Conservation (phyloP, 2,329 filamentous ascomycete species). For the Plenodomus lindquistii region DNA sequence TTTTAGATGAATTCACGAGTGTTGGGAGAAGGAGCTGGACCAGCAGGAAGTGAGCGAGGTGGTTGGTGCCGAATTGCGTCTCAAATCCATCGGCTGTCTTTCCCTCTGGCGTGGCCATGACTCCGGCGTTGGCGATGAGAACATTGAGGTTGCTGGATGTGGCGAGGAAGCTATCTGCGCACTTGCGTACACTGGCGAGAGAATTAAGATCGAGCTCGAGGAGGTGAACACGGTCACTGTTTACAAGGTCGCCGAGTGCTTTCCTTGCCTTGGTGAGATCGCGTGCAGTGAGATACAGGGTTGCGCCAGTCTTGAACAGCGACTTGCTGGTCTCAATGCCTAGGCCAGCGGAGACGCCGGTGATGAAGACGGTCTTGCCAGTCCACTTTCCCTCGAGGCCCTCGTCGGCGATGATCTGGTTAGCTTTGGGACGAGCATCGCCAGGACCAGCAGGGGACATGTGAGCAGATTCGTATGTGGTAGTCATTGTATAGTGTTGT, state of each 20-base stretch:
- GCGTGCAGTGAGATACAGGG: conserved; percentile 50
- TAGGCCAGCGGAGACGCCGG: conserved; percentile 30
- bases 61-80: conserved; percentile 49
- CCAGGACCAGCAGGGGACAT: conserved; percentile 34
- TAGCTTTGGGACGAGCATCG: conserved; percentile 48
- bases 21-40: conserved; percentile 53
- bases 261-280: conserved; percentile 33
- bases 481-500: no score
- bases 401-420: conserved; percentile 47
- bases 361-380: conserved; percentile 30
- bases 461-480: background rate
- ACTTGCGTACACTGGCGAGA: conserved; percentile 14
- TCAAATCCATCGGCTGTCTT: conserved; percentile 40
- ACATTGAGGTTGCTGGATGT: conserved; percentile 18
- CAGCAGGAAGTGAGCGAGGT: conserved; percentile 55
- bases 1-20: conserved; percentile 44
- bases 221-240: conserved; percentile 1
- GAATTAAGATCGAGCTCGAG: conserved; percentile 21
- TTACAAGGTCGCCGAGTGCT: background rate
- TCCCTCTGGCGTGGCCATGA: conserved; percentile 36
- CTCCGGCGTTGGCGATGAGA: conserved; percentile 34
- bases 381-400: conserved; percentile 35
- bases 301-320: conserved; percentile 51
- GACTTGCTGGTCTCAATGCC: conserved; percentile 40
- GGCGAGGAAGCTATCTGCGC: conserved; percentile 5